Conservation (phyloP, 1,284 basidiomycete species). For the Fomitiporia mediterranea region DNA sequence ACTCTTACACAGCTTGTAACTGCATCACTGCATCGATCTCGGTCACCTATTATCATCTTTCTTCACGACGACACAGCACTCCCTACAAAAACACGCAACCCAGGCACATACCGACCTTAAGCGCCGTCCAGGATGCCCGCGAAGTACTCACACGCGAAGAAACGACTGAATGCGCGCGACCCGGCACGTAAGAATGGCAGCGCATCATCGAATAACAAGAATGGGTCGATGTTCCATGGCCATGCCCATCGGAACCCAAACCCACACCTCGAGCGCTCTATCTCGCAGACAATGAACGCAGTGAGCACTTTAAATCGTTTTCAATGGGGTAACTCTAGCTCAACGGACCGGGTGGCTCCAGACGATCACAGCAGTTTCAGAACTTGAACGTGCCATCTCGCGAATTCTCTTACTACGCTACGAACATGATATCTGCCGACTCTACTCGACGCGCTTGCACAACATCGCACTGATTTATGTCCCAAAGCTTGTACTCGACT, state of each 20-base stretch:
- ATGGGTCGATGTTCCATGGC: conserved; percentile 9
- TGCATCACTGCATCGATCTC: background rate
- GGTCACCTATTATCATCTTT: background rate
- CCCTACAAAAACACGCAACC: background rate
- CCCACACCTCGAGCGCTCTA: conserved; percentile 46
- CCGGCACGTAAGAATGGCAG: conserved; percentile 33
- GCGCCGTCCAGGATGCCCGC: conserved; percentile 45
- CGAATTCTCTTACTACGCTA: conserved; percentile 59
- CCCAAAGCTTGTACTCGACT: conserved; percentile 60
- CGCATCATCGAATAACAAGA: background rate
- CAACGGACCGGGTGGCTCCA: conserved; percentile 24
- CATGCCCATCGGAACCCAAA: conserved; percentile 37
- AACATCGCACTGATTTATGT: conserved; percentile 56
- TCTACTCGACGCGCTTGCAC: conserved; percentile 64
- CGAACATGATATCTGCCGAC: conserved; percentile 63
- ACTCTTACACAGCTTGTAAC: conserved; percentile 2
- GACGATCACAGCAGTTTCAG: conserved; percentile 45
- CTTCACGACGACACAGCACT: background rate
- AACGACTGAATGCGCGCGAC: conserved; percentile 46
- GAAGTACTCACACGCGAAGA: conserved; percentile 70
- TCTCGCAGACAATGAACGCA: conserved; percentile 49
- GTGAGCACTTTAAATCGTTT: background rate
- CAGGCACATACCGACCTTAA: background rate
- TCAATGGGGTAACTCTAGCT: too few species aligned
- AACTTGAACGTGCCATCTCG: conserved; percentile 60